These are phyloP conservation scores for Penicillium arizonense DNA, from an alignment of 495 filamentous ascomycete species.

Conservation along the genomic window DNA sequence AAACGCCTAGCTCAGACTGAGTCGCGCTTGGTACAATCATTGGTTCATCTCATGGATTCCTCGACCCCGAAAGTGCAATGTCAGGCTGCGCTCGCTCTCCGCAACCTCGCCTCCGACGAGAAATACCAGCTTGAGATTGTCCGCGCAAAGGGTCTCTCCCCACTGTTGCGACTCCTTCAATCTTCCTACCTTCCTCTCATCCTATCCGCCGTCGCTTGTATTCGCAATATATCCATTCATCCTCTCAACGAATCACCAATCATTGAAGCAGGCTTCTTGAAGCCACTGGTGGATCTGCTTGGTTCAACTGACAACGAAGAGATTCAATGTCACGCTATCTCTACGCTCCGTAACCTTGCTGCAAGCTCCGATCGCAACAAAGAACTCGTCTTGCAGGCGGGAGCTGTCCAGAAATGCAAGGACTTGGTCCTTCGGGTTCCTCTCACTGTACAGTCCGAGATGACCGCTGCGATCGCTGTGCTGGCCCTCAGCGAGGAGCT, in stretches of 20 bases:
- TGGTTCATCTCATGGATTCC: slow-evolving; percentile 96
- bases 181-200: slow-evolving; percentile 95
- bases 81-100: slow-evolving; percentile 89
- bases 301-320: slow-evolving; percentile 97
- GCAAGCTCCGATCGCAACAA: slow-evolving; percentile 98
- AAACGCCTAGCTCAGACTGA: slow-evolving; percentile 89
- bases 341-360: slow-evolving; percentile 90
- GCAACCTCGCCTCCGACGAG: slow-evolving; percentile 95
- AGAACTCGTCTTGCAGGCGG: slow-evolving; percentile 90
- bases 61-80: slow-evolving; percentile 97
- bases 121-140: slow-evolving; percentile 99
- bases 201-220: slow-evolving; percentile 94
- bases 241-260: slow-evolving; percentile 99
- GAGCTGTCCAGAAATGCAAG: slow-evolving; percentile 98
- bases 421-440: slow-evolving; percentile 92
- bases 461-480: slow-evolving; percentile 99
- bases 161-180: slow-evolving; percentile 84
- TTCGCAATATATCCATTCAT: slow-evolving; percentile 98
- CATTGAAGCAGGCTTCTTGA: slow-evolving; percentile 94
- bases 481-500: slow-evolving; percentile 93
- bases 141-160: slow-evolving; percentile 75
- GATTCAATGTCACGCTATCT: slow-evolving; percentile 98
- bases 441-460: slow-evolving; percentile 93
- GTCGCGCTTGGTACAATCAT: slow-evolving; percentile 81
- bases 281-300: slow-evolving; percentile 87